Base-by-base conservation (phyloP, 2,329 filamentous ascomycete species). In the Calonectria fujianensis region DNA sequence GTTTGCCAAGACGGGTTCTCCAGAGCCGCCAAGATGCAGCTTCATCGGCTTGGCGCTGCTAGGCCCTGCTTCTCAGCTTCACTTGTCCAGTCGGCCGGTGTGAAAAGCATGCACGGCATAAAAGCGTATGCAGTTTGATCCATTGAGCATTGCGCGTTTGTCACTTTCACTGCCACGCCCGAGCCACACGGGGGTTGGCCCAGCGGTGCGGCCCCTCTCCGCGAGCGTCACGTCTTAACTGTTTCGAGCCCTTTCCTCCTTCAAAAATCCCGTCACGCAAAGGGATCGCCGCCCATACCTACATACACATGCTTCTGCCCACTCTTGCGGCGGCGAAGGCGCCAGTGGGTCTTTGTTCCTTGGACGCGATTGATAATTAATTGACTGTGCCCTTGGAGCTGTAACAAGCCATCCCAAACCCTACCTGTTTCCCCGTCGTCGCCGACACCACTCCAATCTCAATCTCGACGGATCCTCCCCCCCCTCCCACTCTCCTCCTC, bases 341-440 rank as follows among this genome's bases (percentile, higher is more conserved):
- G 45, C 45, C 45, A 24, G 57, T 63, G 57, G 57, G 57, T 20
- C 57, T 6, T n/a, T 63, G 57, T 63, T 41, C 57, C 57, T 63
- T 41, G 57, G 57, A 63, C 57, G 35, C 57, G 35, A 63, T 63
- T 63, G 57, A 63, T 41, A 63, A 63, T 63, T 63, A 63, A 63
- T 63, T 63, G 39, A 27, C 37, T 41, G 57, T 41, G 35, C 57
- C 57, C 57, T 63, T 61, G 16, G 57, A 63, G 57, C 57, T 63
- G 57, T 41, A 63, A 63, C 57, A 63, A 39, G 57, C 35, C 57
- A 41, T 41, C 37, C 39, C 57, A 63, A 63, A 63, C 57, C 57
- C 57, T 63, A 41, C 35, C 37, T 41, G 35, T 41, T 39, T 37
- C 57, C 57, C 57, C n/a, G 57, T 63, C 57, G 16, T 63, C 35